phyloP scores from a whole-genome alignment of 2,329 filamentous ascomycete species.

The Talaromyces albobiverticillius region DNA sequence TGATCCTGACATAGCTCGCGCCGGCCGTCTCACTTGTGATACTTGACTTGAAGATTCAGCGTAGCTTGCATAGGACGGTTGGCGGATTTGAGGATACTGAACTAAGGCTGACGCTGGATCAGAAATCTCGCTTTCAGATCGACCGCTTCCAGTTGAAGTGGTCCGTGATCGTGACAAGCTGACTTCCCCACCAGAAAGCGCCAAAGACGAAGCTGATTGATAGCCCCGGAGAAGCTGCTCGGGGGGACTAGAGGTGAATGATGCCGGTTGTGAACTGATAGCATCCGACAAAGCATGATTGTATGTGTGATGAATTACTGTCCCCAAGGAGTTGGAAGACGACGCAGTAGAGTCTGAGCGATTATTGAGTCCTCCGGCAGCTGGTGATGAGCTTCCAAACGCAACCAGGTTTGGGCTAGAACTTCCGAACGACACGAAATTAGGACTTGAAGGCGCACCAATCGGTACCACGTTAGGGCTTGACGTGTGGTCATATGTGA shows the following conservation, averaged over 20 bases:
- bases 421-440: slow-evolving; percentile 36
- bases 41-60: slow-evolving; percentile 32
- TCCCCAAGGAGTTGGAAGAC: slow-evolving; percentile 40
- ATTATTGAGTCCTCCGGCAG: slow-evolving; percentile 28
- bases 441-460: slow-evolving; percentile 39
- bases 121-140: slow-evolving; percentile 3
- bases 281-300: slow-evolving; percentile 31
- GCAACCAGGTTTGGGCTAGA: slow-evolving; percentile 39
- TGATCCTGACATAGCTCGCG: slow-evolving; percentile 31
- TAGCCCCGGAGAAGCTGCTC: slow-evolving; percentile 30
- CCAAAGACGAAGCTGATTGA: slow-evolving; percentile 31
- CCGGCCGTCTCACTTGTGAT: slow-evolving; percentile 20
- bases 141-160: slow-evolving; percentile 11
- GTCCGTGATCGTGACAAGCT: slow-evolving; percentile 11
- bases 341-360: slow-evolving; percentile 35
- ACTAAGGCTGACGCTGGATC: slow-evolving; percentile 24
- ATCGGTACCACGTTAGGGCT: slow-evolving; percentile 41
- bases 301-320: slow-evolving; percentile 34
- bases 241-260: slow-evolving; percentile 41
- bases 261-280: slow-evolving; percentile 32
- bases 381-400: slow-evolving; percentile 28
- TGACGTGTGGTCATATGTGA: slow-evolving; percentile 25
- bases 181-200: slow-evolving; percentile 19
- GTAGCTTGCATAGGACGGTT: slow-evolving; percentile 38
- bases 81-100: slow-evolving; percentile 37